Base-by-base conservation (phyloP, 2,329 filamentous ascomycete species). In the Monosporascus sp. region DNA sequence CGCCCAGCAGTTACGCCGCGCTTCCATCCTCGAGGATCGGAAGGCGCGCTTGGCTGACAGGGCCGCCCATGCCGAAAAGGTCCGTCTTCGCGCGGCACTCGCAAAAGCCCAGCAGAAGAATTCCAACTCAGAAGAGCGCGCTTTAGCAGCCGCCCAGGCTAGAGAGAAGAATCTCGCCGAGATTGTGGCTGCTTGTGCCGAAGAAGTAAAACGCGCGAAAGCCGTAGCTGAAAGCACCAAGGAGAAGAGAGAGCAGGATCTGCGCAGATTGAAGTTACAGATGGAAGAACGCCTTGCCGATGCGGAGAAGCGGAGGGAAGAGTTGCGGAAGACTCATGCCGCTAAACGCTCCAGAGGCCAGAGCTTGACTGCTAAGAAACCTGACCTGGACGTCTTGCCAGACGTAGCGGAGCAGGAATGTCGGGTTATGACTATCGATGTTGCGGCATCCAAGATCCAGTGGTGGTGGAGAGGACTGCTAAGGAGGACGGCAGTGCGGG, bases 231-330 rank as follows among this genome's bases (percentile, higher is more conserved):
- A 90, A 68, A 85, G 81, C 53, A 90, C 89, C 75, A 91, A 90
- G 70, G 86, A 89, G 72, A 86, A 87, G 68, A 84, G 89, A 57
- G 86, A 90, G 65, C 84, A 85, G 52, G 87, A 92, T 58, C 80
- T 88, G 52, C 79, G 78, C 60, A 84, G 84, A 63, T 78, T 89
- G 66, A 83, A 84, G 57, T 71, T 81, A 49, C 87, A 91, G 67
- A 90, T 92, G 79, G 86, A 92, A 66, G 88, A 91, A 72, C 84
- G 86, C 57, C 80, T 90, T 62, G 86, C 88, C 34, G 89, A 92
- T 64, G 89, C 88, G 0, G 87, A 92, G 68, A 81, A 76, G 66
- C 80, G 89, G 62, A 78, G 89, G 54, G 81, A 86, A 65, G 81
- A 87, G 72, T 69, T 87, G 56, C 73, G 81, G 60, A 80, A 75